phyloP scores from a whole-genome alignment of 2,329 filamentous ascomycete species.

The Escovopsis sp. region DNA sequence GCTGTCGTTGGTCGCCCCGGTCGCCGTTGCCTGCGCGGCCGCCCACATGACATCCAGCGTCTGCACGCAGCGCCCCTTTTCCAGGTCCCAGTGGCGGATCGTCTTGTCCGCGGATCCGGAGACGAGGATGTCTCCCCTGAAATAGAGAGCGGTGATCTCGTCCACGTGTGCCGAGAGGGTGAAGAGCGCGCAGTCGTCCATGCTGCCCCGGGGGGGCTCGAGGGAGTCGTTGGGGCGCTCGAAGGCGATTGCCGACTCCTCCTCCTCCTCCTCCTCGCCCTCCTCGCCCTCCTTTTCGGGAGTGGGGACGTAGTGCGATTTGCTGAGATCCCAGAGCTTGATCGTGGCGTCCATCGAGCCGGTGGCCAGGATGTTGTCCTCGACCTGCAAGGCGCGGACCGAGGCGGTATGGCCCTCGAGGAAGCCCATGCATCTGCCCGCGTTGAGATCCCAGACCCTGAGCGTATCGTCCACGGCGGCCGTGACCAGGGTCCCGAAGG shows the following conservation, averaged over 20 bases:
- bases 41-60: slow-evolving; percentile 98
- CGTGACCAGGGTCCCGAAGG: slow-evolving; percentile 89
- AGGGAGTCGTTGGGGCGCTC: slow-evolving; percentile 55
- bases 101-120: slow-evolving; percentile 97
- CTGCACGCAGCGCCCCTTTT: slow-evolving; percentile 93
- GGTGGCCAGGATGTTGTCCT: slow-evolving; percentile 89
- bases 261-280: slow-evolving; percentile 22
- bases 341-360: slow-evolving; percentile 93
- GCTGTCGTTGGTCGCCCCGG: slow-evolving; percentile 44
- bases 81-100: slow-evolving; percentile 90
- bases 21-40: slow-evolving; percentile 72
- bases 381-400: slow-evolving; percentile 80
- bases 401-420: slow-evolving; percentile 92
- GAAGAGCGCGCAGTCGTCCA: slow-evolving; percentile 81
- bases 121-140: slow-evolving; percentile 76
- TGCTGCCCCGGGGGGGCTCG: slow-evolving; percentile 62
- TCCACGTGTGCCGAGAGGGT: slow-evolving; percentile 82
- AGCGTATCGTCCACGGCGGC: slow-evolving; percentile 88
- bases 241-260: slow-evolving; percentile 54
- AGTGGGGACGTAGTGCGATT: slow-evolving; percentile 67
- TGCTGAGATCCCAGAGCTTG: slow-evolving; percentile 85
- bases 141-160: slow-evolving; percentile 87
- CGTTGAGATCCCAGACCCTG: slow-evolving; percentile 90
- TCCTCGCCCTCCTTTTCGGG: slow-evolving; percentile 43
- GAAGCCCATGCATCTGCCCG: slow-evolving; percentile 78